Evolutionary conservation across 2,329 filamentous ascomycete genomes (phyloP).

Genomic region (Penicillium brevicompactum): DNA sequence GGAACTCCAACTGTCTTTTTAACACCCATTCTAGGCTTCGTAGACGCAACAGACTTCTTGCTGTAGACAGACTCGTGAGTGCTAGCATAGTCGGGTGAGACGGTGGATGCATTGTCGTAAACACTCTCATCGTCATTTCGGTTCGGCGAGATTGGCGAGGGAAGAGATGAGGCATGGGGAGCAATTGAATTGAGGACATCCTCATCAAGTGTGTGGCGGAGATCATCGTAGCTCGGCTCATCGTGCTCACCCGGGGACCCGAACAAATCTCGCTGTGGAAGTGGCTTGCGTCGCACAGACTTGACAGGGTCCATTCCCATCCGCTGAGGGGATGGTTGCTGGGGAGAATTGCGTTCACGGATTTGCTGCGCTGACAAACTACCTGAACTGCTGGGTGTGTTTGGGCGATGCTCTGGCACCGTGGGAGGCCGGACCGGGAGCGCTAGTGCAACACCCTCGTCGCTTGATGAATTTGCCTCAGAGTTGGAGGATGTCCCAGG

Average conservation of each 20-base stretch:
- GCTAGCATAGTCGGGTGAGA: conserved; percentile 78
- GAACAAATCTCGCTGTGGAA: conserved; percentile 44
- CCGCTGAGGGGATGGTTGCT: background rate
- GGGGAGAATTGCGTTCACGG: background rate
- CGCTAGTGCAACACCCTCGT: conserved; percentile 27
- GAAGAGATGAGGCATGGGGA: conserved; percentile 31
- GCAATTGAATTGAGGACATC: conserved; percentile 54
- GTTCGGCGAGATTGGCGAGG: conserved; percentile 29
- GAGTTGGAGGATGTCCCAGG: conserved; percentile 1
- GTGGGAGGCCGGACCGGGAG: conserved; percentile 26
- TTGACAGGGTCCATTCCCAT: conserved; percentile 44
- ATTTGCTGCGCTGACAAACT: conserved; percentile 15
- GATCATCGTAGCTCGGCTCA: conserved; percentile 44
- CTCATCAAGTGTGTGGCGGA: conserved; percentile 48
- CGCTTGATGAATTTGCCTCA: conserved; percentile 13
- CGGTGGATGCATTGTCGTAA: conserved; percentile 65
- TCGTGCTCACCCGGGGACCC: conserved; percentile 26
- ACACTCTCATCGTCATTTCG: conserved; percentile 42
- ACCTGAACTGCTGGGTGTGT: conserved; percentile 14
- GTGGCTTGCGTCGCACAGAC: conserved; percentile 55
- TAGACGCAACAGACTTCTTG: conserved; percentile 41
- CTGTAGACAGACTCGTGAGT: conserved; percentile 58
- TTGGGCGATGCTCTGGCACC: conserved; percentile 18
- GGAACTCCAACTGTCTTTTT: conserved; percentile 72
- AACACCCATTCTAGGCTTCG: conserved; percentile 73